Percentiles rank a stretch among this genome's conserved stretches.
phyloP scores from a whole-genome alignment of 345 rosid genomes.

The Hibiscus tridactylites region DNA sequence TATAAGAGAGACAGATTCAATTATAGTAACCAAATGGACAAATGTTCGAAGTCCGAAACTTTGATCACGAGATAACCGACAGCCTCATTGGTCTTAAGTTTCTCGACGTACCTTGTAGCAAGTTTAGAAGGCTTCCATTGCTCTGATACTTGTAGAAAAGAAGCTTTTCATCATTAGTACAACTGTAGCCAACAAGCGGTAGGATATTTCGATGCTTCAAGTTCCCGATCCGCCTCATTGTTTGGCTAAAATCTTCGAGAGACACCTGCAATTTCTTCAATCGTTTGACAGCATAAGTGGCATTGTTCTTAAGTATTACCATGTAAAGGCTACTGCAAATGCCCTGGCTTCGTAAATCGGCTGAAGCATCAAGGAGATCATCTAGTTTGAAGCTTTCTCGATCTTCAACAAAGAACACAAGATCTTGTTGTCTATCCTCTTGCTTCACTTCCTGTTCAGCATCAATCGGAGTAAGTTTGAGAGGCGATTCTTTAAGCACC shows the following conservation, averaged over 20 bases:
- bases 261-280: slow-evolving; percentile 41
- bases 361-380: slow-evolving; percentile 53
- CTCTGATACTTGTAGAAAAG: slow-evolving; percentile 45
- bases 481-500: slow-evolving; percentile 22
- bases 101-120: slow-evolving; percentile 31
- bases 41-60: slow-evolving; percentile 20
- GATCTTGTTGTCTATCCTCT: slow-evolving; percentile 26
- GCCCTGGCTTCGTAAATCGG: slow-evolving; percentile 39
- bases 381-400: slow-evolving; percentile 39
- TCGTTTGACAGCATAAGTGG: slow-evolving; percentile 45
- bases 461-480: slow-evolving; percentile 1
- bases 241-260: slow-evolving; percentile 29
- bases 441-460: slow-evolving; percentile 15
- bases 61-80: neutral
- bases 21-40: neutral
- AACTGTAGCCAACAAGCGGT: slow-evolving; percentile 42
- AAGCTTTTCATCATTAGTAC: slow-evolving; percentile 44
- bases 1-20: neutral
- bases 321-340: slow-evolving; percentile 45
- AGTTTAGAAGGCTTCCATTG: slow-evolving; percentile 47
- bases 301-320: slow-evolving; percentile 35
- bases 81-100: neutral
- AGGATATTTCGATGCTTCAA: slow-evolving; percentile 55
- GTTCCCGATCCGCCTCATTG: slow-evolving; percentile 41
- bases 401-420: slow-evolving; percentile 42